Evolutionary conservation across 2,329 filamentous ascomycete genomes (phyloP).

Genomic region (Coniosporium uncinatum): DNA sequence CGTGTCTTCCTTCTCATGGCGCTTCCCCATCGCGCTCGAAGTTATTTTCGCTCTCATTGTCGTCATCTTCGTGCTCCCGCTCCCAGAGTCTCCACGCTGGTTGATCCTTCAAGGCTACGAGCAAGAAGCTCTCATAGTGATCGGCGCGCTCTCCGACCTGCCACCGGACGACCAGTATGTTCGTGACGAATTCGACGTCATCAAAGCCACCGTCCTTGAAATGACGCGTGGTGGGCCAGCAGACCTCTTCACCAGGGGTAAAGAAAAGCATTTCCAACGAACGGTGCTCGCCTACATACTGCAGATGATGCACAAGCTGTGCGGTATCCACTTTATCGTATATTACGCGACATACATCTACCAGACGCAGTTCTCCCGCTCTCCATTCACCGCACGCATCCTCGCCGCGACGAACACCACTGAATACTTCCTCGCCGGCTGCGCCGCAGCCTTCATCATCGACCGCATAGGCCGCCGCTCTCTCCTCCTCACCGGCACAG

Average conservation of each 20-base stretch:
- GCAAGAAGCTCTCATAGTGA: conserved; percentile 35
- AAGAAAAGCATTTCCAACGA: conserved; percentile 62
- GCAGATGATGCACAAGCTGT: conserved; percentile 72
- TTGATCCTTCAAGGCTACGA: conserved; percentile 36
- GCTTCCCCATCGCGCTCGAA: conserved; percentile 28
- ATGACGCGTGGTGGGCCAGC: conserved; percentile 62
- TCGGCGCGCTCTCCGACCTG: conserved; percentile 53
- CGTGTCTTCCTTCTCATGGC: conserved; percentile 22
- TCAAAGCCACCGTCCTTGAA: conserved; percentile 63
- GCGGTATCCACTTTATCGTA: conserved; percentile 73
- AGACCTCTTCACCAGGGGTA: conserved; percentile 70
- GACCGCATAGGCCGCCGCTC: conserved; percentile 71
- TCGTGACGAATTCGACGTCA: conserved; percentile 62
- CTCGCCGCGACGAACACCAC: conserved; percentile 63
- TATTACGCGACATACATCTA: conserved; percentile 44
- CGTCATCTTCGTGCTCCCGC: conserved; percentile 43
- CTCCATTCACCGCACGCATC: conserved; percentile 52
- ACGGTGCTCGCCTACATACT: conserved; percentile 65
- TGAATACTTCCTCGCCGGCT: conserved; percentile 74
- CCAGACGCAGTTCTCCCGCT: conserved; percentile 69
- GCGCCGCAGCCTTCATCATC: conserved; percentile 72
- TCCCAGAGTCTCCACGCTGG: conserved; percentile 38
- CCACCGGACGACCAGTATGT: conserved; percentile 61
- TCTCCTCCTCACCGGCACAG: conserved; percentile 59
- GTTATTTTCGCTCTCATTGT: conserved; percentile 27